Evolutionary conservation across 169 alveolate species (phyloP).

Genomic region (Plasmodium gonderi): DNA sequence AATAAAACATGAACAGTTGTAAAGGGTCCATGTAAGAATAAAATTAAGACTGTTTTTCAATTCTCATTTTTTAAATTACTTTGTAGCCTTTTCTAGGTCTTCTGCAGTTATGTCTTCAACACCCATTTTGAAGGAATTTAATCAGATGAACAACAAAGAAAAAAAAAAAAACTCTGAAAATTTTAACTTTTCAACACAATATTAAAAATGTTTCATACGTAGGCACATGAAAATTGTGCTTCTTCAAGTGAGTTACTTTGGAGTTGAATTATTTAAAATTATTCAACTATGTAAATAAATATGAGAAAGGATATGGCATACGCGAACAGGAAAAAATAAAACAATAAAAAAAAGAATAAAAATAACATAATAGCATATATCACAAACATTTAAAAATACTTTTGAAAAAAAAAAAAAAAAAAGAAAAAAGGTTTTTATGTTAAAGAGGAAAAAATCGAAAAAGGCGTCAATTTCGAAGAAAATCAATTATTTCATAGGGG

Average conservation of each 20-base stretch:
- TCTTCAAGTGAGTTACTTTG: not conserved
- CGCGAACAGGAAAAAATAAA: conserved; percentile 39
- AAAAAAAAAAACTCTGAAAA: not conserved
- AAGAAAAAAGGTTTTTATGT: not conserved
- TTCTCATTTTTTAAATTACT: conserved; percentile 37
- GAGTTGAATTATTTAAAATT: conserved; percentile 10
- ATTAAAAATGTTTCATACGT: not conserved
- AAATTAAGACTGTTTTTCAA: conserved; percentile 7
- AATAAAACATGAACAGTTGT: not conserved
- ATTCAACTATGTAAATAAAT: conserved; percentile 31
- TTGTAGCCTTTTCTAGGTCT: conserved; percentile 62
- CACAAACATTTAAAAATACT: conserved; percentile 23
- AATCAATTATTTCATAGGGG: not conserved
- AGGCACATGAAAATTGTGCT: not conserved
- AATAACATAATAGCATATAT: conserved; percentile 27
- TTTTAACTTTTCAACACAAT: not conserved
- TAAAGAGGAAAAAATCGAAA: not conserved
- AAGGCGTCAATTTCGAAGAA: not conserved
- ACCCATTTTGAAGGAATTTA: conserved; percentile 50
- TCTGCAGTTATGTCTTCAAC: conserved; percentile 65
- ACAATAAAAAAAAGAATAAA: conserved; percentile 21
- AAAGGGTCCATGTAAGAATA: not conserved
- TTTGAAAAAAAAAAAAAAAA: not conserved
- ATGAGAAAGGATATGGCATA: conserved; percentile 41
- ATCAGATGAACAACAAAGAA: not conserved